Conservation (phyloP, 75 land plant genomes). For the Picea sitchensis region DNA sequence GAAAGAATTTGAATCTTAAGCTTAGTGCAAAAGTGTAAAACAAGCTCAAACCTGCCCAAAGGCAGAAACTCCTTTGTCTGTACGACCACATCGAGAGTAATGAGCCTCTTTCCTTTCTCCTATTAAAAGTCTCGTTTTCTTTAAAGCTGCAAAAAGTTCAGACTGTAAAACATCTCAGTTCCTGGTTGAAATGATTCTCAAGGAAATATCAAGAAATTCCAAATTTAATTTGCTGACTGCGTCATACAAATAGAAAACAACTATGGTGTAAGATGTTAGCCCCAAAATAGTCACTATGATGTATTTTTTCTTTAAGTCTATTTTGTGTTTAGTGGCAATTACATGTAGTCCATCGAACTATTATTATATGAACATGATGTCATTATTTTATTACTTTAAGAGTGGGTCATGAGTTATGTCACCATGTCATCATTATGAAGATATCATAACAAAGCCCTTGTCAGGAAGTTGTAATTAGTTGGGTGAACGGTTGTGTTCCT, state of each 20-base stretch:
- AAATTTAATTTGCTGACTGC: neutral
- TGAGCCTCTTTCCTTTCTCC: slow-evolving; percentile 47
- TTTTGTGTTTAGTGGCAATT: too few relatives aligned
- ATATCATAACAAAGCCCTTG: too few relatives aligned
- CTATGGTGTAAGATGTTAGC: neutral
- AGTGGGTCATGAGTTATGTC: too few relatives aligned
- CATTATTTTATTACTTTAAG: too few relatives aligned
- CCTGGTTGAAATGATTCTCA: neutral
- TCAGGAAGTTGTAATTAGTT: too few relatives aligned
- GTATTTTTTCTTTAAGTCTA: too few relatives aligned
- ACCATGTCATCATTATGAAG: too few relatives aligned
- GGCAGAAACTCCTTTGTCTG: slow-evolving; percentile 93
- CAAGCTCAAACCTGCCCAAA: slow-evolving; percentile 74
- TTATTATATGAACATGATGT: too few relatives aligned
- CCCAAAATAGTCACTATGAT: too few relatives aligned
- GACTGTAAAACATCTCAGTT: slow-evolving; percentile 39
- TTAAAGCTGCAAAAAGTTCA: slow-evolving; percentile 78
- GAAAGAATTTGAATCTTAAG: neutral
- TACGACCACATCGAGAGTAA: slow-evolving; percentile 90
- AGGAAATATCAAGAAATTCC: neutral
- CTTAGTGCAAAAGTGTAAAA: neutral
- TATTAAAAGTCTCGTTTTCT: slow-evolving; percentile 61
- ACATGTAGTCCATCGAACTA: too few relatives aligned
- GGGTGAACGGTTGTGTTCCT: too few relatives aligned
- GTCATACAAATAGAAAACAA: neutral